Conservation (phyloP, 208 protist genomes). For the Leishmania martiniquensis region DNA sequence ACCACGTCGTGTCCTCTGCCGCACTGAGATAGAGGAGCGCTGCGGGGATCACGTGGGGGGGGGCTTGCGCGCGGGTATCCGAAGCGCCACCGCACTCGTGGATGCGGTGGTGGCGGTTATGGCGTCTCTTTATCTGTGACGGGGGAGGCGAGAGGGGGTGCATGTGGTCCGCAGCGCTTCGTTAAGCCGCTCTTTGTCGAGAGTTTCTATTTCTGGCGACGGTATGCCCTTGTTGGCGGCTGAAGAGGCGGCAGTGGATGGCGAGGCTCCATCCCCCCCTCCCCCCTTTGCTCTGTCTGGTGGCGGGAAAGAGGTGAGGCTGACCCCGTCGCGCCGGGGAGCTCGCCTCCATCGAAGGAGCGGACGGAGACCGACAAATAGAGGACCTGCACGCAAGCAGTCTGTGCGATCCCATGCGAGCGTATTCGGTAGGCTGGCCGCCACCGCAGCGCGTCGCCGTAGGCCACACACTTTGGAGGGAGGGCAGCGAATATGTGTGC, state of each 20-base stretch:
- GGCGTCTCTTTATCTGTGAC: background rate
- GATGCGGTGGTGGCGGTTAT: too few species aligned
- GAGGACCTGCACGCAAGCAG: background rate
- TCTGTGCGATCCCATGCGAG: background rate
- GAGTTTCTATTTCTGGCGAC: conserved; percentile 8
- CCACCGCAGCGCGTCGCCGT: background rate
- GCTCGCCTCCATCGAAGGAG: background rate
- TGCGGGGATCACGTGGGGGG: background rate
- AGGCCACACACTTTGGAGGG: background rate
- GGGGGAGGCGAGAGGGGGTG: too few species aligned
- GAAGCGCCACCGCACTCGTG: background rate
- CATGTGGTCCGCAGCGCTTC: too few species aligned
- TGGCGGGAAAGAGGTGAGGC: background rate
- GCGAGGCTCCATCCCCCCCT: background rate
- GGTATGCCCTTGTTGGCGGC: background rate
- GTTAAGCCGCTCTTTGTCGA: conserved; percentile 1
- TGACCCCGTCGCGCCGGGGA: background rate
- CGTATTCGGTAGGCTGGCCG: background rate
- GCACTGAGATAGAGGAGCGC: conserved; percentile 4
- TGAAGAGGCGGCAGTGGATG: too few species aligned
- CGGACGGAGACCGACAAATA: background rate
- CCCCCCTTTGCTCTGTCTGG: background rate
- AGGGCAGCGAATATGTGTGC: background rate
- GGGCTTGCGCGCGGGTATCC: background rate
- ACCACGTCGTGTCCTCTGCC: conserved; percentile 51